Evolutionary conservation across 192 early-diverging fungal genomes (phyloP).

Genomic region (Phlyctochytrium arcticum): DNA sequence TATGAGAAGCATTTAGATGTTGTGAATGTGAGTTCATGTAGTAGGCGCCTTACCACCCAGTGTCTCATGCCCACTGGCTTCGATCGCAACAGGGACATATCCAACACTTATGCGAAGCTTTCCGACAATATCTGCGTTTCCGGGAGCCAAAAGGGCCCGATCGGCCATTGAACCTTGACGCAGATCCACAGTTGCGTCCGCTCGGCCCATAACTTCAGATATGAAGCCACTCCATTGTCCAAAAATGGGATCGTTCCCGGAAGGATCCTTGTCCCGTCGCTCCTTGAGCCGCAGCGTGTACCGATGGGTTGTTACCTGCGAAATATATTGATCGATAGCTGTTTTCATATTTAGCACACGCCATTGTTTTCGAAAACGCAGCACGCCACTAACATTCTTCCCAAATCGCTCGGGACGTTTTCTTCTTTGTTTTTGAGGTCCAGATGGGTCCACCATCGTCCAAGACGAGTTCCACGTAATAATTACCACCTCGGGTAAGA

Average conservation of each 20-base stretch:
- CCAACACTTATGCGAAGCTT: constrained; percentile 18
- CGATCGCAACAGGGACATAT: constrained; percentile 26
- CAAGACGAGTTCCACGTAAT: constrained; percentile 42
- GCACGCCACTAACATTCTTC: constrained; percentile 7
- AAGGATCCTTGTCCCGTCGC: constrained; percentile 15
- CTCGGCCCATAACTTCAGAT: constrained; percentile 30
- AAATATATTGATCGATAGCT: constrained; percentile 29
- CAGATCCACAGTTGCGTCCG: constrained; percentile 5
- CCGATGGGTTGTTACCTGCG: constrained; percentile 2
- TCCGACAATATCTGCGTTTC: not conserved
- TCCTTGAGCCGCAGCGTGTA: constrained; percentile 13
- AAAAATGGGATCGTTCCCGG: constrained; percentile 25
- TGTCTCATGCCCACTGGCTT: constrained; percentile 40
- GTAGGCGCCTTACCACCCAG: no score
- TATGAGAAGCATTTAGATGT: no score
- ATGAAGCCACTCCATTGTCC: constrained; percentile 38
- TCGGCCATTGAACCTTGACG: constrained; percentile 3
- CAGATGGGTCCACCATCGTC: constrained; percentile 40
- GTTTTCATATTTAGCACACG: not conserved
- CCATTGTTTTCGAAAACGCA: not conserved
- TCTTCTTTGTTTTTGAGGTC: constrained; percentile 30
- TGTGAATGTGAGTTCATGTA: not conserved
- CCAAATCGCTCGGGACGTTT: constrained; percentile 23
- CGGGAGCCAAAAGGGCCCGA: not conserved
- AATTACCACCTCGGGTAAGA: constrained; percentile 16